phyloP scores from a whole-genome alignment of 2,329 filamentous ascomycete genomes.

The Paracorniculantispora psalliotae region DNA sequence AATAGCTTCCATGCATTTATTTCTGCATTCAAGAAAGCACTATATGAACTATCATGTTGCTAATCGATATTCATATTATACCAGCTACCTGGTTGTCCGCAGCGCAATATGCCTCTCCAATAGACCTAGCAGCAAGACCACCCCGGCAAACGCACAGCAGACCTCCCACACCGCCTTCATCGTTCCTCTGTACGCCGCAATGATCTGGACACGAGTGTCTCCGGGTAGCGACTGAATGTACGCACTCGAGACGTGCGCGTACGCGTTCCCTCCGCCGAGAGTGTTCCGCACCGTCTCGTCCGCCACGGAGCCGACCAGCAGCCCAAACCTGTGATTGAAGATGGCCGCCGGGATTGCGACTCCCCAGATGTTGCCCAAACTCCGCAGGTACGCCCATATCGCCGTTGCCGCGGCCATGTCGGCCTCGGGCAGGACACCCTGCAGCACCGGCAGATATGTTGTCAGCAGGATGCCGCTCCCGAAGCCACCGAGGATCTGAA shows the following conservation, averaged over 20 bases:
- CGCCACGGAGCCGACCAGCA: neutral
- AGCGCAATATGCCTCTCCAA: neutral
- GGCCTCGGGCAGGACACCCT: constrained; percentile 29
- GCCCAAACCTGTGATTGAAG: constrained; percentile 28
- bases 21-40: too few relatives aligned
- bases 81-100: neutral
- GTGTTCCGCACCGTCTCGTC: neutral
- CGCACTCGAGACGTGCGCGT: neutral
- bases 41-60: too few relatives aligned
- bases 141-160: neutral
- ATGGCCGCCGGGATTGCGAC: constrained; percentile 39
- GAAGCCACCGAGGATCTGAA: constrained; percentile 34
- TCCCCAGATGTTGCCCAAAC: constrained; percentile 40
- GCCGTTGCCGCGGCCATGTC: constrained; percentile 33
- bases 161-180: neutral
- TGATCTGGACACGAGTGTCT: neutral
- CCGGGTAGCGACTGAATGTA: neutral
- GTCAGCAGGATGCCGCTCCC: constrained; percentile 40
- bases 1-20: too few relatives aligned
- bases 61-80: too few relatives aligned
- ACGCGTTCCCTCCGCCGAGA: neutral
- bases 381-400: constrained; percentile 39
- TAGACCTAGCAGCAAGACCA: neutral
- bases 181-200: neutral
- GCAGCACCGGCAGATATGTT: constrained; percentile 38